Evolutionary conservation across 257 asterid species (phyloP), one percentile per base, ranked within the genome.

Genomic region (Fraxinus quadrangulata): DNA sequence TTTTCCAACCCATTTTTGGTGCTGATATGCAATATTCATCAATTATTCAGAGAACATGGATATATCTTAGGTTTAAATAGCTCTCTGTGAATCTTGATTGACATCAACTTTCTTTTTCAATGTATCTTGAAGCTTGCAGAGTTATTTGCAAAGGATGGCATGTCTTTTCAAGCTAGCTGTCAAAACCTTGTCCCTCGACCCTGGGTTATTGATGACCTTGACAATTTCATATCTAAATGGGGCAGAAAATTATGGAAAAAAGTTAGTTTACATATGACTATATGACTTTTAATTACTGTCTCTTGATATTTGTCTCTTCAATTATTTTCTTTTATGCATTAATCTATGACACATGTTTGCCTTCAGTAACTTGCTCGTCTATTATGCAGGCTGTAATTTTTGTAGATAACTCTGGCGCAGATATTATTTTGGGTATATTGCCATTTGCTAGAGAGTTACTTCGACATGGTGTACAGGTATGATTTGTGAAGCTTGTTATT

Each of bases 371-470:
- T 71, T 82, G 54, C 71, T 54, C 36, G 34, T 78, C 75, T 73
- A 67, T 83, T 72, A 70, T 49, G 68, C 96, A 94, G 98, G 98
- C 88, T 81, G 90, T 96, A 66, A 88, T 96, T 77, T 92, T 96
- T 86, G 97, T 89, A 39, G 99, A 93, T 84, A 96, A 93, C 86
- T 96, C 99, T 63, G 99, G 99, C 75, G 98, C 98, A 77, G 99
- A 93, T 86, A 75, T 96, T 72, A 85, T 96, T 76, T 87, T 96
- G 85, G 99, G 99, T 74, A 90, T 95, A 85, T 83, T 96, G 84
- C 99, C 99, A 77, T 93, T 93, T 85, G 90, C 96, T 23, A 88
- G 99, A 83, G 99, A 96, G 89, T 86, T 96, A 75, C 93, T 96
- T 63, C 93, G 90, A 68, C 89, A 70, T 49, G 98, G 98, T 84